A percentile compares a stretch with the other conserved stretches of the same genome.
These are phyloP conservation scores for Diaporthe amygdali DNA, from an alignment of 2,329 filamentous ascomycete species.

Conservation along the genomic window DNA sequence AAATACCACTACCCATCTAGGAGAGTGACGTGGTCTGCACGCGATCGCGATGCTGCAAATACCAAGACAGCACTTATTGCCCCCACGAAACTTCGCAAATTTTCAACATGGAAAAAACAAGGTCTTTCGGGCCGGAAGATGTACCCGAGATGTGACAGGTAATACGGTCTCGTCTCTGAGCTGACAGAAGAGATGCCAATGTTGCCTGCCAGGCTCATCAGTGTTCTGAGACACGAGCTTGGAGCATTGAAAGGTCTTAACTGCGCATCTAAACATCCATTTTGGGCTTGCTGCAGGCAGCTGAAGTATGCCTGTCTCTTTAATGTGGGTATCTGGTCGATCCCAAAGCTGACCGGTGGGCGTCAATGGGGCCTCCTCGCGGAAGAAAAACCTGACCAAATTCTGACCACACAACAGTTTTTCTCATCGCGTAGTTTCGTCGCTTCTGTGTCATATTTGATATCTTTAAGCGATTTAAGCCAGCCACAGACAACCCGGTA, in stretches of 20 bases:
- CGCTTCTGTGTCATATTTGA: not conserved
- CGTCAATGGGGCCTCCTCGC: not conserved
- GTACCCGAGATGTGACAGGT: not conserved
- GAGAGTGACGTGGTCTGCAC: not conserved
- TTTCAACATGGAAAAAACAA: not conserved
- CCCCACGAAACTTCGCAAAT: not conserved
- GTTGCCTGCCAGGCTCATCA: not conserved
- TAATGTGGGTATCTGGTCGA: not conserved
- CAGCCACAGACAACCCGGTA: not conserved
- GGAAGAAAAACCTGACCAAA: not conserved
- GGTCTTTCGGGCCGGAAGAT: not conserved
- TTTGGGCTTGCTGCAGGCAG: not conserved
- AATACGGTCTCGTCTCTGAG: not conserved
- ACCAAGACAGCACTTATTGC: not conserved
- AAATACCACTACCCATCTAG: not conserved
- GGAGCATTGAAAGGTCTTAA: not conserved
- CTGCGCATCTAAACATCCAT: not conserved
- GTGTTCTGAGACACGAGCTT: not conserved
- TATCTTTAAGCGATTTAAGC: no score
- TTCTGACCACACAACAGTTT: not conserved
- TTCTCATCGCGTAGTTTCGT: not conserved
- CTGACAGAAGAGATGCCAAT: not conserved
- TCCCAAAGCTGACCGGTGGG: not conserved
- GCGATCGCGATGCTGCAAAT: not conserved
- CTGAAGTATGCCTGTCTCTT: not conserved